Percentiles rank a stretch among this genome's conserved stretches.
Evolutionary conservation across 164 flowering plant species (phyloP).

Genomic region (Vitis rotundifolia): DNA sequence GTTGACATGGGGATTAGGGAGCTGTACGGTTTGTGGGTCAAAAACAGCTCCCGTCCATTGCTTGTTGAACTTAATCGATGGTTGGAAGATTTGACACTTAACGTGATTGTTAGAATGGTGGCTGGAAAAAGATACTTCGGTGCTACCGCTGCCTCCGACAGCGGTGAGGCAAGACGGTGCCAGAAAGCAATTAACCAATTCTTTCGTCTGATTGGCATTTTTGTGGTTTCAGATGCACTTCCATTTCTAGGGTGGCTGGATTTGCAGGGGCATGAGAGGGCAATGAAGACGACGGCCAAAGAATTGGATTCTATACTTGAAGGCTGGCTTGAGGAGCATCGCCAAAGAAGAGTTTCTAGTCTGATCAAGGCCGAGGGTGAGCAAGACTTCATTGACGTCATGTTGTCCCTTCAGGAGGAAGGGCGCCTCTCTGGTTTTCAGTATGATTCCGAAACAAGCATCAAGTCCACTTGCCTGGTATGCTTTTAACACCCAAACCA

Average conservation of each 20-base stretch:
- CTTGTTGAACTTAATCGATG: conserved; percentile 26
- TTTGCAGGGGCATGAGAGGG: conserved; percentile 25
- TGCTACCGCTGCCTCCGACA: conserved; percentile 1
- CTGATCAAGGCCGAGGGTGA: conserved; percentile 9
- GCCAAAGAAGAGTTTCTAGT: conserved; percentile 4
- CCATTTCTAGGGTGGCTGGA: conserved; percentile 28
- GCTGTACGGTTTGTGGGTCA: conserved; percentile 7
- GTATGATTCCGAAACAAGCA: conserved; percentile 17
- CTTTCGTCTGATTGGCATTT: conserved; percentile 24
- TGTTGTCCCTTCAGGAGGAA: conserved; percentile 14
- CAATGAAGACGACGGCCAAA: conserved; percentile 21
- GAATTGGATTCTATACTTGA: conserved; percentile 25
- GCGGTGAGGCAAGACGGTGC: conserved; percentile 12
- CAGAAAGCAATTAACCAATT: conserved; percentile 19
- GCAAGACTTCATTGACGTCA: conserved; percentile 20
- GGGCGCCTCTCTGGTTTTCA: conserved; percentile 17
- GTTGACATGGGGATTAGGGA: conserved; percentile 11
- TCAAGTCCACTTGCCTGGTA: conserved; percentile 36
- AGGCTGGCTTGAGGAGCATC: conserved; percentile 30
- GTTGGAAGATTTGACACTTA: conserved; percentile 21
- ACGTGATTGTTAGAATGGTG: conserved; percentile 26
- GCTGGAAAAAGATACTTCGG: conserved; percentile 18
- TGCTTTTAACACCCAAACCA: too few species aligned
- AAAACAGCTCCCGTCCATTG: conserved; percentile 2
- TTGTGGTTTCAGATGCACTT: conserved; percentile 23